Evolutionary conservation across 306 rosid species (phyloP), one percentile per base, ranked within the genome.

Genomic region (Medicago ruthenica): DNA sequence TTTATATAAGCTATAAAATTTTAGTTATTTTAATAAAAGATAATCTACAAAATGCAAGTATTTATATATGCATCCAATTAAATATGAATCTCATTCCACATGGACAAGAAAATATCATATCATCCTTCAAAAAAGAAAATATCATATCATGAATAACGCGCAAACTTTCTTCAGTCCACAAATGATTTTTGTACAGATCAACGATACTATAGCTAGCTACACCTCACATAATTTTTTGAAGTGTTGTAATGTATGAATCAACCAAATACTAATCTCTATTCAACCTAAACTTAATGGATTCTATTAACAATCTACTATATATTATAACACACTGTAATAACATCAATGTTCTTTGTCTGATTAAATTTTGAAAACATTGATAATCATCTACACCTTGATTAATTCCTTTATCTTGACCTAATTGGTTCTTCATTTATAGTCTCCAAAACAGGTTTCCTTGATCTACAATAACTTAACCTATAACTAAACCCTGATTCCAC

Each of bases 391-490:
- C 34, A 58, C 8, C 1, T 58, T 50, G 1, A 50, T 15, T 50
- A 5, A 5, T 60, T 27, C 4, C 3, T 17, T 53, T 18, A 18
- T 36, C 70, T 78, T 4, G 69, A 78, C 40, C 71, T 68, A 69
- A 88, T 62, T 0, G 90, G 87, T 76, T 92, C 97, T 64, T 95
- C 98, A 5, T 71, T 87, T 9, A 95, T 95, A 12, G 98, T 92
- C 77, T 90, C 98, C 89, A 92, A 78, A 80, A 81, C 62, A 13
- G 97, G 98, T 73, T 89, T 95, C 86, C 84, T 90, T 16, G 97
- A 95, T 40, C 97, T 82, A 53, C 96, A 86, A 55, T 81, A 85
- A 61, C 84, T 81, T 50, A 92, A 84, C 64, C 96, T 87, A 16
- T 71, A 64, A 76, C 83, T 85, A 53, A 84, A 92, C 63, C 87